A percentile compares a stretch with the other conserved stretches of the same genome.
Evolutionary conservation across 257 asterid genomes (phyloP).

Genomic region (Schizonepeta tenuifolia): DNA sequence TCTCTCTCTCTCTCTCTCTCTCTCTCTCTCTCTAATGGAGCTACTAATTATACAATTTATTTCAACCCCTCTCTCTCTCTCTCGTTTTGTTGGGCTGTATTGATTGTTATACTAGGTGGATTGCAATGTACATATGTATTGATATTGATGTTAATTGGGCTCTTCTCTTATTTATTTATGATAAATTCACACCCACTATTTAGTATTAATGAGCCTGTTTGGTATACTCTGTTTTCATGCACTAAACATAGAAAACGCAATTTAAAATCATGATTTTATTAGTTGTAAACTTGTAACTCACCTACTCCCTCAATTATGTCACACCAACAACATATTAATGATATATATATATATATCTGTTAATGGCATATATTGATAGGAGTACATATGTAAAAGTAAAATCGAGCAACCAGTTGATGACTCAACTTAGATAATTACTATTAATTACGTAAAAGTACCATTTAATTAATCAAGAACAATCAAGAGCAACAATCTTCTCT

Average conservation of each 20-base stretch:
- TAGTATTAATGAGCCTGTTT: background rate
- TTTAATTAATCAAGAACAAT: no score
- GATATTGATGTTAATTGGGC: background rate
- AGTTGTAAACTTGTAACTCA: no score
- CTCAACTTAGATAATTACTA: no score
- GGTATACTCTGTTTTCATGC: background rate
- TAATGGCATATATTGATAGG: no score
- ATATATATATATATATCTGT: no score
- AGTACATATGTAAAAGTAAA: no score
- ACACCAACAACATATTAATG: background rate
- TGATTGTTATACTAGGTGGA: background rate
- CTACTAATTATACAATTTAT: conserved; percentile 31
- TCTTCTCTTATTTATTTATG: background rate
- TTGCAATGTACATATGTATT: background rate
- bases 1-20: background rate
- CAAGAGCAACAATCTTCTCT: no score
- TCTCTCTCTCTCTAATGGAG: conserved; percentile 25
- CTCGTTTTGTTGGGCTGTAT: background rate
- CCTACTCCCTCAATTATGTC: no score
- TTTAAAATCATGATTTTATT: no score
- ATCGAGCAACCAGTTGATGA: no score
- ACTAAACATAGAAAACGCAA: no score
- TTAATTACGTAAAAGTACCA: no score
- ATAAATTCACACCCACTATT: background rate
- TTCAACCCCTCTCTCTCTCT: background rate